Conservation (phyloP, 805 yeast genomes). For the Metschnikowia baotianmanensis region DNA sequence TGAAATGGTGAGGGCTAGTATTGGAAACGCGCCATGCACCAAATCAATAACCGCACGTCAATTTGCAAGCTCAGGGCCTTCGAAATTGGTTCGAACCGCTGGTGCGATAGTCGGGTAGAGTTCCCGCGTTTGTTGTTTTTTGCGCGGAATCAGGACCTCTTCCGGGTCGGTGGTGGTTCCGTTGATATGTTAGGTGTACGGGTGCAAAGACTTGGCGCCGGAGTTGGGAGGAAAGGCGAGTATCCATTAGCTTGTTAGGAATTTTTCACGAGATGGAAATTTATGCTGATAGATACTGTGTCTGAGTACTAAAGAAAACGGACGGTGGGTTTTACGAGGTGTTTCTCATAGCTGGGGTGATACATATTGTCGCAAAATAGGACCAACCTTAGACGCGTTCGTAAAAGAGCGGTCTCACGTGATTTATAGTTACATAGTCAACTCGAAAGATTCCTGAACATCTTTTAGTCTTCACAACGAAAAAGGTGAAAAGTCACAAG, state of each 20-base stretch:
- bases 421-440: no score
- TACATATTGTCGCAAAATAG: no score
- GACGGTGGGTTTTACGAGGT: no score
- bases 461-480: no score
- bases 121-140: slow-evolving; percentile 5
- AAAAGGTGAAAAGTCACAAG: background rate
- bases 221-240: background rate
- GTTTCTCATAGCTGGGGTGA: no score
- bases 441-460: no score
- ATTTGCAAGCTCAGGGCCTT: background rate
- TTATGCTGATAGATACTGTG: no score
- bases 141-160: slow-evolving; percentile 5
- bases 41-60: background rate
- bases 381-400: no score
- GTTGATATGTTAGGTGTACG: slow-evolving; percentile 4
- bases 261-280: no score
- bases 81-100: slow-evolving; percentile 2
- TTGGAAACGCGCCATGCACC: background rate
- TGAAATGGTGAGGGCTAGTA: background rate
- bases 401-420: no score
- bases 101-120: slow-evolving; percentile 1
- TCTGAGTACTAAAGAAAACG: no score
- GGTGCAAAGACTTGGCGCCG: background rate
- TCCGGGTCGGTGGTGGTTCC: slow-evolving; percentile 9
- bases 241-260: no score